Percentiles rank a stretch among this genome's conserved stretches.
Evolutionary conservation across 2,329 filamentous ascomycete species (phyloP).

Genomic region (Neocatenulostroma microsporum): DNA sequence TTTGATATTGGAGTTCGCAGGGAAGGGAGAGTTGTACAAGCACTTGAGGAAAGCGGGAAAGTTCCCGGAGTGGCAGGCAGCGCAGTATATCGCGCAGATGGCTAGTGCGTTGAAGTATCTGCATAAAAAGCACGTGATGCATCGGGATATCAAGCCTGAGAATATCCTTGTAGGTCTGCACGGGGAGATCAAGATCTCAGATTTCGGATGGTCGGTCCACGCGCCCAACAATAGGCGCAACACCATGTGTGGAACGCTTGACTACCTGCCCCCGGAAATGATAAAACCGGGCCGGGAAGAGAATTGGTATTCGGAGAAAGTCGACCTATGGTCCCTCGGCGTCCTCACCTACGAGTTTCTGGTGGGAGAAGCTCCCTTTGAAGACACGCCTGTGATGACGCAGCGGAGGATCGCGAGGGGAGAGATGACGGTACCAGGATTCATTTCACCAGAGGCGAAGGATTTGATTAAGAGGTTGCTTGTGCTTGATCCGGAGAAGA

Average conservation of each 20-base stretch:
- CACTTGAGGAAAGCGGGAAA: conserved; percentile 68
- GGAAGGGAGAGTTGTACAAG: conserved; percentile 82
- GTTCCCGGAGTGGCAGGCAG: conserved; percentile 79
- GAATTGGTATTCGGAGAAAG: conserved; percentile 90
- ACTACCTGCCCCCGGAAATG: conserved; percentile 98
- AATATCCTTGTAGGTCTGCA: conserved; percentile 95
- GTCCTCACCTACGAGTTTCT: conserved; percentile 95
- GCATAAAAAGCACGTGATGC: conserved; percentile 95
- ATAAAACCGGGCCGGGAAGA: conserved; percentile 68
- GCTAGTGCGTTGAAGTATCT: conserved; percentile 82
- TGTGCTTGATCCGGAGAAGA: conserved; percentile 87
- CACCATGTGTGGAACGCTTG: conserved; percentile 94
- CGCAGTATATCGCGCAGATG: conserved; percentile 85
- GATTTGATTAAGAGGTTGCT: conserved; percentile 89
- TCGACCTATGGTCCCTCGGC: conserved; percentile 92
- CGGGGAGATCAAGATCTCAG: conserved; percentile 96
- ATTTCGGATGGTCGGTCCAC: conserved; percentile 98
- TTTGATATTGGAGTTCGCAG: conserved; percentile 78
- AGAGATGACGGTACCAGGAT: conserved; percentile 87
- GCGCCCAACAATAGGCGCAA: conserved; percentile 88
- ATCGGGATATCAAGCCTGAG: conserved; percentile 95
- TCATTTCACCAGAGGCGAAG: conserved; percentile 80
- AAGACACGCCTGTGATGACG: conserved; percentile 92
- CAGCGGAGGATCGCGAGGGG: conserved; percentile 78
- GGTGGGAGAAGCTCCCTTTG: conserved; percentile 92